phyloP scores from a whole-genome alignment of 768 basidiomycete species.

The Amanita subjunquillea region DNA sequence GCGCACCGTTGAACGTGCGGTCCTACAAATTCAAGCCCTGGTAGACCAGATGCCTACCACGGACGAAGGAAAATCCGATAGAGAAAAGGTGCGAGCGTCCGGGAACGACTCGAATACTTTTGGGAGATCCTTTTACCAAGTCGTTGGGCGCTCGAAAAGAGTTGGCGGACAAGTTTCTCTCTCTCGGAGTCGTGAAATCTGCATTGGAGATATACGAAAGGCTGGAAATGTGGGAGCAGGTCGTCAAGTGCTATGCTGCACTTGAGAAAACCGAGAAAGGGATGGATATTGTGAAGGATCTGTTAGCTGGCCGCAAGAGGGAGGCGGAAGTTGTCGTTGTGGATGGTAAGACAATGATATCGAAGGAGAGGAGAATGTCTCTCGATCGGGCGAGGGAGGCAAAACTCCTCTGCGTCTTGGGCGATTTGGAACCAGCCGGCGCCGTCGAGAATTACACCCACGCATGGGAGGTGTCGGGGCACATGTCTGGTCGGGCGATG shows the following conservation, averaged over 20 bases:
- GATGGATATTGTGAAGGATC: constrained; percentile 69
- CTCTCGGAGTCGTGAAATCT: constrained; percentile 79
- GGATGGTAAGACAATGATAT: constrained; percentile 37
- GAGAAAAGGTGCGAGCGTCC: constrained; percentile 48
- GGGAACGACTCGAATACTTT: constrained; percentile 73
- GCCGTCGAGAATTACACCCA: constrained; percentile 66
- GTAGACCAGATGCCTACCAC: constrained; percentile 91
- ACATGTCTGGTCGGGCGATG: constrained; percentile 84
- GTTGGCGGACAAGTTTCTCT: constrained; percentile 73
- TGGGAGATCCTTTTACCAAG: constrained; percentile 77
- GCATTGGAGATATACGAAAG: constrained; percentile 91
- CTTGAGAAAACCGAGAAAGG: constrained; percentile 76
- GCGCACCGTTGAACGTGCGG: constrained; percentile 87
- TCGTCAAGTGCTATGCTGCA: constrained; percentile 76
- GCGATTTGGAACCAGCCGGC: constrained; percentile 74
- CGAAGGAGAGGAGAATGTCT: constrained; percentile 17
- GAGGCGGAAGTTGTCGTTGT: constrained; percentile 68
- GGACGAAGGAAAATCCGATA: background rate
- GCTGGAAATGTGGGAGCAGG: constrained; percentile 98
- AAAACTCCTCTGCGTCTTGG: constrained; percentile 91
- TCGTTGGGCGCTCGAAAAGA: constrained; percentile 94
- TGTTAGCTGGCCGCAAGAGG: constrained; percentile 75
- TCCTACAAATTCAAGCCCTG: constrained; percentile 88
- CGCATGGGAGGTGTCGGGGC: constrained; percentile 76
- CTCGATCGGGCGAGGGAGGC: constrained; percentile 69